phyloP scores from a whole-genome alignment of 164 flowering plant genomes.

The Annona cherimola region DNA sequence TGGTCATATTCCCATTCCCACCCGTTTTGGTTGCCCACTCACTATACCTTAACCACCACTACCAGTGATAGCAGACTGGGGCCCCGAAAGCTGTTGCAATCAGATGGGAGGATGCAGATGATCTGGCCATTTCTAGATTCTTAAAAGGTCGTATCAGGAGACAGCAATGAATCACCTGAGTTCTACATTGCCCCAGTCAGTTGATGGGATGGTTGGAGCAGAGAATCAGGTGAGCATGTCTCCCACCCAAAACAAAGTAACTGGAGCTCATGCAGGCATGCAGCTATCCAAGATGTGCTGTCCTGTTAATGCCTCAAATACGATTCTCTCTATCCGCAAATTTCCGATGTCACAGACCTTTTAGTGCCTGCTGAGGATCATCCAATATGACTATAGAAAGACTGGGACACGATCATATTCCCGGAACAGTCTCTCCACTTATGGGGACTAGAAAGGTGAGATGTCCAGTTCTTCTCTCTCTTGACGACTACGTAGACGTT shows the following conservation, averaged over 20 bases:
- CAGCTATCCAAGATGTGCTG: not conserved
- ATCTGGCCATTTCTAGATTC: not conserved
- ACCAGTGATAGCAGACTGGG: not conserved
- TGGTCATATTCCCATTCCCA: no score
- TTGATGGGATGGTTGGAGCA: not conserved
- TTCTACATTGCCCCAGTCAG: not conserved
- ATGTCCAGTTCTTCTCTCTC: no score
- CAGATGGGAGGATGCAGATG: not conserved
- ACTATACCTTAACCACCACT: not conserved
- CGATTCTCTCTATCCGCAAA: no score
- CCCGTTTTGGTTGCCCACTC: not conserved
- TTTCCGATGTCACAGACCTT: no score
- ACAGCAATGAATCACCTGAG: not conserved
- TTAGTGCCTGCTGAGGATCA: no score
- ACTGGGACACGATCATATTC: no score
- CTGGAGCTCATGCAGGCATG: not conserved
- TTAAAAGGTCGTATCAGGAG: not conserved
- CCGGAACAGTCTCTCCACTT: no score
- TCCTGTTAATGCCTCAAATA: no score
- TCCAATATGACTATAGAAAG: no score
- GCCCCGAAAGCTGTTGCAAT: not conserved
- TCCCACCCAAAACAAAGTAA: not conserved
- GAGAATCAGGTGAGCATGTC: not conserved
- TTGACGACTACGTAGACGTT: no score
- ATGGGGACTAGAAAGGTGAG: no score